Evolutionary conservation across 1,139 yeast genomes (phyloP).

Genomic region (Yamadazyma epiphylla): DNA sequence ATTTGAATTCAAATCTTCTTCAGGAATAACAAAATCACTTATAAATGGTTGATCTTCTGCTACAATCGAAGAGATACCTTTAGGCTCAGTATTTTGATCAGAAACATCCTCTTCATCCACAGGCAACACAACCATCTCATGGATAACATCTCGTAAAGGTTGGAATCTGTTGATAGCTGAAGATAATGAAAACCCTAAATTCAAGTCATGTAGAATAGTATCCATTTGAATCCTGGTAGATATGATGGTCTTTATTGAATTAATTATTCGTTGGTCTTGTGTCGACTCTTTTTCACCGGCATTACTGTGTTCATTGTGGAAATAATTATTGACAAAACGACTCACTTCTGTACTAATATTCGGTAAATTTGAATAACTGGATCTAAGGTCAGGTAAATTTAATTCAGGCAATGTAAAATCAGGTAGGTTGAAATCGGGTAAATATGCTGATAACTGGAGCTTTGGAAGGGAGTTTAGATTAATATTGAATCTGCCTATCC

Average conservation of each 20-base stretch:
- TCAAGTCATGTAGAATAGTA: conserved; percentile 47
- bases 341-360: conserved; percentile 10
- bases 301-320: background rate
- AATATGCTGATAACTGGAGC: conserved; percentile 1
- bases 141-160: conserved; percentile 49
- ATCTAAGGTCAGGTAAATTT: too few species aligned
- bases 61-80: conserved; percentile 49
- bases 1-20: conserved; percentile 12
- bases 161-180: conserved; percentile 56
- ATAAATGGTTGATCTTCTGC: conserved; percentile 44
- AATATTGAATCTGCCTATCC: conserved; percentile 11
- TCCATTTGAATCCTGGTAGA: conserved; percentile 46
- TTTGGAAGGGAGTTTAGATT: background rate
- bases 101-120: conserved; percentile 34
- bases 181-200: conserved; percentile 47
- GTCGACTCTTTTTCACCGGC: too few species aligned
- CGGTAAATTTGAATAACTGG: conserved; percentile 4
- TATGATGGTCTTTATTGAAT: conserved; percentile 26
- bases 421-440: conserved; percentile 2
- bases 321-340: conserved; percentile 7
- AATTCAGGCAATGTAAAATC: conserved; percentile 4
- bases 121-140: conserved; percentile 48
- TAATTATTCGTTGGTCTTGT: conserved; percentile 4
- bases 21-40: conserved; percentile 49
- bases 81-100: conserved; percentile 44